Conservation (phyloP, 1,139 yeast genomes). For the Meyerozyma smithsonii region DNA sequence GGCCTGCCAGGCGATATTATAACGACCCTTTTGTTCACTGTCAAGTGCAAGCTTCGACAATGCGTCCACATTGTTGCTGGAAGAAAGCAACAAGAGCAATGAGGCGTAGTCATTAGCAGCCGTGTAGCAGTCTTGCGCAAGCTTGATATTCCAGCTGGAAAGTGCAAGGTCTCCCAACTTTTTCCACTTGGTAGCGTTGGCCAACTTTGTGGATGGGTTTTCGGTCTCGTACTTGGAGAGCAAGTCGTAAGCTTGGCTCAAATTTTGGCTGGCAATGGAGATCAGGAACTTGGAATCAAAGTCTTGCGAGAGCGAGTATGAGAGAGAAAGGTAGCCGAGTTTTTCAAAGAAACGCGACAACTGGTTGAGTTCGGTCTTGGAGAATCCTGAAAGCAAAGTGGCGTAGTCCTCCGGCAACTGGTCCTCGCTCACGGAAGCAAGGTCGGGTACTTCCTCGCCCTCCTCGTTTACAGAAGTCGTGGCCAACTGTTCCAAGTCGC, state of each 20-base stretch:
- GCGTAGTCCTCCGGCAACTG: constrained; percentile 57
- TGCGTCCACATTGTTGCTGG: constrained; percentile 65
- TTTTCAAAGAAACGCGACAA: constrained; percentile 91
- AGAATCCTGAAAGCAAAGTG: constrained; percentile 42
- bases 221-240: constrained; percentile 56
- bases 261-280: constrained; percentile 63
- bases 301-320: constrained; percentile 77
- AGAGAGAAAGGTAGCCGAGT: constrained; percentile 81
- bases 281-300: constrained; percentile 78
- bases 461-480: constrained; percentile 28
- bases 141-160: constrained; percentile 67
- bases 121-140: constrained; percentile 79
- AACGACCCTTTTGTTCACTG: constrained; percentile 70
- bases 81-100: constrained; percentile 74
- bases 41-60: constrained; percentile 57
- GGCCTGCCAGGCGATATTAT: constrained; percentile 88
- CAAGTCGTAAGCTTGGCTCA: constrained; percentile 68
- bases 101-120: constrained; percentile 82
- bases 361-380: constrained; percentile 66
- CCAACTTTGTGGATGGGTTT: constrained; percentile 29
- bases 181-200: constrained; percentile 68
- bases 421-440: constrained; percentile 57
- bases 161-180: constrained; percentile 86
- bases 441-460: constrained; percentile 37
- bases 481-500: constrained; percentile 63